phyloP scores from a whole-genome alignment of 441 rosid genomes.

The Erysimum pusillum region DNA sequence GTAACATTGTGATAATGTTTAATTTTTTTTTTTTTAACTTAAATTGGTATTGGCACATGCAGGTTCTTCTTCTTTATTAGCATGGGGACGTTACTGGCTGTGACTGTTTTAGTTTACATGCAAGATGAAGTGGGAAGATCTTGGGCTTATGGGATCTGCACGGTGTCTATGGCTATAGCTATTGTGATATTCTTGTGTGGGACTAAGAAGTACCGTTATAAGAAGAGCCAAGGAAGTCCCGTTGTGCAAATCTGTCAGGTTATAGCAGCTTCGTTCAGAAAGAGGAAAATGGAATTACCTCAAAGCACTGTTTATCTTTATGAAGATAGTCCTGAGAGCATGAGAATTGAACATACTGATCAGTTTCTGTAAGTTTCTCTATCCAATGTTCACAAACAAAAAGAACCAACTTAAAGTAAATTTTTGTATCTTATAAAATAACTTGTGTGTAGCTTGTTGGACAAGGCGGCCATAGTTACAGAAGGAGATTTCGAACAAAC shows the following conservation, averaged over 20 bases:
- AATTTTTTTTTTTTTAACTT: background rate
- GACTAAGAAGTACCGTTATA: conserved; percentile 71
- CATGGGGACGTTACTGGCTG: conserved; percentile 80
- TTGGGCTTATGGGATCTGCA: conserved; percentile 89
- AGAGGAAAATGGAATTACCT: conserved; percentile 65
- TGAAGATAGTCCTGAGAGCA: conserved; percentile 62
- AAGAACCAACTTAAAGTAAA: background rate
- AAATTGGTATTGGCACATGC: background rate
- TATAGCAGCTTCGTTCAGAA: conserved; percentile 61
- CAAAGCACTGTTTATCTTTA: conserved; percentile 57
- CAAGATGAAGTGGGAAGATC: conserved; percentile 86
- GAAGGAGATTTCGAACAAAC: conserved; percentile 63
- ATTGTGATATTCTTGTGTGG: conserved; percentile 68
- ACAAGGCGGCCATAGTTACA: conserved; percentile 74
- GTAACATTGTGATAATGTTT: background rate
- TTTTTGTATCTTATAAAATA: background rate
- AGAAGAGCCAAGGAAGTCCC: conserved; percentile 85
- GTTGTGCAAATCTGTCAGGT: conserved; percentile 81
- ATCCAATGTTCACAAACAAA: background rate
- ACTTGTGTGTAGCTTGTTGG: conserved; percentile 62
- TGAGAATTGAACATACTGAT: conserved; percentile 65
- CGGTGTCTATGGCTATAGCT: conserved; percentile 69
- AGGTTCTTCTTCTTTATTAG: conserved; percentile 83
- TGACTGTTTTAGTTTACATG: conserved; percentile 87
- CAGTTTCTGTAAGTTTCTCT: conserved; percentile 64